Percentiles rank a stretch among this genome's conserved stretches.
Evolutionary conservation across 805 yeast species (phyloP).

Genomic region (Kazachstania africana): DNA sequence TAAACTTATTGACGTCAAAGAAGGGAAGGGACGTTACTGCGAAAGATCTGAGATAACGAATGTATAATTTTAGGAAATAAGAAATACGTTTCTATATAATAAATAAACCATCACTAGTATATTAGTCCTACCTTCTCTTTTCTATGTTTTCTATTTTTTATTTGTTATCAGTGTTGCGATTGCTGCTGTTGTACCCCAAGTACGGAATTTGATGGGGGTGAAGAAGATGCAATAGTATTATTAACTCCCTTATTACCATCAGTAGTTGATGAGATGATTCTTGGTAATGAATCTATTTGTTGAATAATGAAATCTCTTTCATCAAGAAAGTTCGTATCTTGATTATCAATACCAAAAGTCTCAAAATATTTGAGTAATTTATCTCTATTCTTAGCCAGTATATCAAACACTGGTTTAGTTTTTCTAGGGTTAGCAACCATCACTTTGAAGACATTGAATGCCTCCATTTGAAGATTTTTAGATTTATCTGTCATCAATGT

Average conservation of each 20-base stretch:
- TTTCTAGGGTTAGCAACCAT: constrained; percentile 95
- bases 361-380: constrained; percentile 61
- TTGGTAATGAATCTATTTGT: constrained; percentile 63
- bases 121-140: too few relatives aligned
- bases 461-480: constrained; percentile 78
- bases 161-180: too few relatives aligned
- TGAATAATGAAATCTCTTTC: constrained; percentile 73
- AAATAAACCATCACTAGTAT: too few relatives aligned
- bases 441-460: constrained; percentile 86
- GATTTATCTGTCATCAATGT: constrained; percentile 76
- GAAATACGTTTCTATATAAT: too few relatives aligned
- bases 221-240: too few relatives aligned
- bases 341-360: constrained; percentile 45
- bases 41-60: too few relatives aligned
- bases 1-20: constrained; percentile 5
- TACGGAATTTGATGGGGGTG: too few relatives aligned
- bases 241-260: too few relatives aligned
- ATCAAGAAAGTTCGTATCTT: constrained; percentile 53
- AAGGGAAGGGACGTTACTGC: not conserved
- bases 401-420: constrained; percentile 66
- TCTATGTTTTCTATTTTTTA: too few relatives aligned
- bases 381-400: constrained; percentile 71
- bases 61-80: too few relatives aligned
- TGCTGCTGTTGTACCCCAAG: too few relatives aligned
- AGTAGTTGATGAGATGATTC: constrained; percentile 29